Evolutionary conservation across 352 stramenopile genomes (phyloP), one percentile per base, ranked within the genome.

Genomic region (Nothophytophthora sp.): DNA sequence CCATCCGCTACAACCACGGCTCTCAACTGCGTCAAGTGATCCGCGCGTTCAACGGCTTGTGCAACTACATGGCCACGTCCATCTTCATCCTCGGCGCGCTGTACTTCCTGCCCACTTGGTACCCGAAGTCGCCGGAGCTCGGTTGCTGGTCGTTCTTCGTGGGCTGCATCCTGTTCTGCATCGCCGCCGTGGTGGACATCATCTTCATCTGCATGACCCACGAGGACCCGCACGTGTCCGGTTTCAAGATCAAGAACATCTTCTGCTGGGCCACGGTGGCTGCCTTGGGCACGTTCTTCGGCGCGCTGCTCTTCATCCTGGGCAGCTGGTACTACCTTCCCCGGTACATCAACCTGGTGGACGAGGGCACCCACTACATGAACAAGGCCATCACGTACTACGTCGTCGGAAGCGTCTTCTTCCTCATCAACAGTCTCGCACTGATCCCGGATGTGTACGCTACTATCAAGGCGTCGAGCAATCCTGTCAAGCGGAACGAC

Each of bases 251-350:
- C 32, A 61, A 68, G 49, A 88, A 89, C 59, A 61, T 81, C 13
- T 38, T 55, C 1, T 81, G 67, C 64, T 92, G 76, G 76, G 71
- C 59, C 48, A 73, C 66, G 13, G 34, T 78, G 27, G 65, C 73
- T 0, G 66, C 70, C 2, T 38, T 81, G 19, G 73, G 74, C 47
- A 88, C 75, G 58, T 85, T 90, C 45, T 39, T 78, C 37, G 83
- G 83, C 22, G 78, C 78, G 8, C 35, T 89, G 27, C 61, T 83
- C 22, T 93, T 93, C 67, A 89, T 88, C 49, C 55, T 90, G 32
- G 83, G 83, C 29, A 88, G 74, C 57, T 91, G 70, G 61, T 93
- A 75, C 73, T 93, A 91, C 71, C 77, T 93, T 5, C 83, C 83
- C 44, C 58, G 63, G 38, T 93, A 83, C 52, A 88, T 91, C 32